Percentiles rank a stretch among this genome's conserved stretches.
These are phyloP conservation scores for Aspergillus sp. DNA, from an alignment of 2,329 filamentous ascomycete genomes.

Conservation along the genomic window DNA sequence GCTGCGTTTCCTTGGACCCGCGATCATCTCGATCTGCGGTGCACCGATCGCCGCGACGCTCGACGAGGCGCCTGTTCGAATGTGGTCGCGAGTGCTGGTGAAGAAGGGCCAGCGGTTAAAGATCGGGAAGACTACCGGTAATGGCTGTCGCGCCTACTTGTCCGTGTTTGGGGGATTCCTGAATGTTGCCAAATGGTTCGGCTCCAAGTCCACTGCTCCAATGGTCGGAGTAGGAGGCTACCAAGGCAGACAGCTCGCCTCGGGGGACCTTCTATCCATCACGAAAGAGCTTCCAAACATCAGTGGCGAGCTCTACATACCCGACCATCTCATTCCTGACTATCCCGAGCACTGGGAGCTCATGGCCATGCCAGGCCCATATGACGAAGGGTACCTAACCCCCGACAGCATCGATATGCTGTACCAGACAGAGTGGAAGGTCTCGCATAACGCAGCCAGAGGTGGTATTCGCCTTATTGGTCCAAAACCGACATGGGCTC, in stretches of 20 bases:
- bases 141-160: conserved; percentile 58
- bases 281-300: conserved; percentile 36
- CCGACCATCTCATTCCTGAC: conserved; percentile 45
- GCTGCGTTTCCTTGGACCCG: conserved; percentile 53
- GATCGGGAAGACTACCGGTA: conserved; percentile 53
- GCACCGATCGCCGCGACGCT: conserved; percentile 52
- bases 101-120: conserved; percentile 52
- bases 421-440: conserved; percentile 57
- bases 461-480: conserved; percentile 61
- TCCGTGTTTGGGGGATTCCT: conserved; percentile 57
- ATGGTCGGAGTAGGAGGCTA: conserved; percentile 58
- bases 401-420: conserved; percentile 55
- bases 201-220: conserved; percentile 59
- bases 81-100: conserved; percentile 56
- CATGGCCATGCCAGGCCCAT: conserved; percentile 55
- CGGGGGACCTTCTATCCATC: conserved; percentile 53
- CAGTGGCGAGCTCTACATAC: conserved; percentile 36
- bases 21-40: conserved; percentile 57
- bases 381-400: conserved; percentile 53
- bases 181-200: conserved; percentile 56
- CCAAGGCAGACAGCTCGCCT: conserved; percentile 55
- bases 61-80: conserved; percentile 48
- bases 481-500: conserved; percentile 57
- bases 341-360: conserved; percentile 54
- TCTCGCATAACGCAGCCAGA: conserved; percentile 60